These are phyloP conservation scores for Persicaria tinctoria DNA, from an alignment of 148 eudicot species.

Conservation along the genomic window DNA sequence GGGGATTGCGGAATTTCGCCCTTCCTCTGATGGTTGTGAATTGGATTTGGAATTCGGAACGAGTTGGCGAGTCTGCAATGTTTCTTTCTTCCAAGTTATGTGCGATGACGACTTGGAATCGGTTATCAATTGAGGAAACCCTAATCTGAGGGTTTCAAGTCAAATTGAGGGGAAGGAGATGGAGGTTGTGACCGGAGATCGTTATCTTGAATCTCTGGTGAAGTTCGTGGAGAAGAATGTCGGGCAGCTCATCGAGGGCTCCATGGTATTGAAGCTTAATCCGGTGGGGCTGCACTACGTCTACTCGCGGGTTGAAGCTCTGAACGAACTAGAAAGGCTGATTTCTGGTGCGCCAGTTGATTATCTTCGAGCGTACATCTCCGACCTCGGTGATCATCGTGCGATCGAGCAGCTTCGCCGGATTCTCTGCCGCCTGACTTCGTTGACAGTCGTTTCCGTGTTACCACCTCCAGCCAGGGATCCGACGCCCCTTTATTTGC, in stretches of 20 bases:
- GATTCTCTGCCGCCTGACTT: slow-evolving; percentile 60
- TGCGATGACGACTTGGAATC: slow-evolving; percentile 5
- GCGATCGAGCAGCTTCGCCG: slow-evolving; percentile 81
- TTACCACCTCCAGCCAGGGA: slow-evolving; percentile 50
- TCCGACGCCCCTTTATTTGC: slow-evolving; percentile 61
- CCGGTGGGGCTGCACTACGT: slow-evolving; percentile 87
- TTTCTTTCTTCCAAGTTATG: background rate
- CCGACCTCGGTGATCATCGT: slow-evolving; percentile 87
- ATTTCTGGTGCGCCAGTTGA: slow-evolving; percentile 88
- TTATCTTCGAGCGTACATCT: slow-evolving; percentile 81
- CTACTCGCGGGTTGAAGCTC: slow-evolving; percentile 71
- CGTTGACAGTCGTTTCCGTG: slow-evolving; percentile 63
- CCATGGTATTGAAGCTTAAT: slow-evolving; percentile 55
- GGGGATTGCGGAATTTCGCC: background rate
- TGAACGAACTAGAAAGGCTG: slow-evolving; percentile 64
- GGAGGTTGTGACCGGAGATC: slow-evolving; percentile 77
- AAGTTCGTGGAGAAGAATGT: slow-evolving; percentile 61
- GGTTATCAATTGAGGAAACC: background rate
- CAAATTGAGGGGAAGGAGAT: slow-evolving; percentile 10
- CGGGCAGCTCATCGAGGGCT: slow-evolving; percentile 56
- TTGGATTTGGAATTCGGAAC: slow-evolving; percentile 5
- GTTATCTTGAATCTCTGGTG: slow-evolving; percentile 75
- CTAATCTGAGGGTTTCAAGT: slow-evolving; percentile 4
- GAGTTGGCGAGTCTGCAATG: background rate
- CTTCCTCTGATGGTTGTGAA: slow-evolving; percentile 1